Percentiles rank a stretch among this genome's conserved stretches.
Conservation (phyloP, 208 protist genomes). For the Plasmodiophora brassicae region DNA sequence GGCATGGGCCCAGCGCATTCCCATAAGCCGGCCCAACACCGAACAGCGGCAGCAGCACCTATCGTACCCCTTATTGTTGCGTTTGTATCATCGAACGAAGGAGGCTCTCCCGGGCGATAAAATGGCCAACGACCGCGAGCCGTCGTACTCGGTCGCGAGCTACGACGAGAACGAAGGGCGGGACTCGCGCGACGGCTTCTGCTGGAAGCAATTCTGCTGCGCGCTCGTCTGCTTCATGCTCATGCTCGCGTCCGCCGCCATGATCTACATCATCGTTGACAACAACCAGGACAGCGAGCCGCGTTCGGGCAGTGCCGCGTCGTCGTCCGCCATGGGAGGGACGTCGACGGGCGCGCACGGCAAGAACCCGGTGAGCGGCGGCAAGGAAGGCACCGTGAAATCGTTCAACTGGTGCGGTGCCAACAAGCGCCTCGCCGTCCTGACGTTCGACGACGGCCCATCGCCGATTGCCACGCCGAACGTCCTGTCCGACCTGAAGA, state of each 20-base stretch:
- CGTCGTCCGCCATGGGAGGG: background rate
- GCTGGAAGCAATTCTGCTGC: conserved; percentile 31
- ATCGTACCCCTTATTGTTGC: no score
- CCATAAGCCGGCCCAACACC: no score
- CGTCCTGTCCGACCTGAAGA: background rate
- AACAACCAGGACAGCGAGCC: background rate
- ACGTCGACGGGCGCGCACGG: background rate
- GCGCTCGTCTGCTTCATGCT: conserved; percentile 4
- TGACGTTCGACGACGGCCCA: conserved; percentile 30
- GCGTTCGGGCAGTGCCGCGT: background rate
- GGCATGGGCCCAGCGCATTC: no score
- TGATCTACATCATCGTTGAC: conserved; percentile 13
- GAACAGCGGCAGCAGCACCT: no score
- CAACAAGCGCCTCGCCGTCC: background rate
- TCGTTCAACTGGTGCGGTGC: conserved; percentile 25
- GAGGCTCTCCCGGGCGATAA: no score
- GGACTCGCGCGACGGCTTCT: background rate
- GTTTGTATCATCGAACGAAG: no score
- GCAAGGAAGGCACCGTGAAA: background rate
- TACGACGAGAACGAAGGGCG: background rate
- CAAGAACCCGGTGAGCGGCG: background rate
- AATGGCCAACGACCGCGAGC: no score
- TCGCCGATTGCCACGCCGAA: background rate
- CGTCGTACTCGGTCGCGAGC: background rate
- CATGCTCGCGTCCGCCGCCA: background rate